A percentile compares a stretch with the other conserved stretches of the same genome.
phyloP scores from a whole-genome alignment of 1,284 basidiomycete species.

The Mrakiaceae sp. region DNA sequence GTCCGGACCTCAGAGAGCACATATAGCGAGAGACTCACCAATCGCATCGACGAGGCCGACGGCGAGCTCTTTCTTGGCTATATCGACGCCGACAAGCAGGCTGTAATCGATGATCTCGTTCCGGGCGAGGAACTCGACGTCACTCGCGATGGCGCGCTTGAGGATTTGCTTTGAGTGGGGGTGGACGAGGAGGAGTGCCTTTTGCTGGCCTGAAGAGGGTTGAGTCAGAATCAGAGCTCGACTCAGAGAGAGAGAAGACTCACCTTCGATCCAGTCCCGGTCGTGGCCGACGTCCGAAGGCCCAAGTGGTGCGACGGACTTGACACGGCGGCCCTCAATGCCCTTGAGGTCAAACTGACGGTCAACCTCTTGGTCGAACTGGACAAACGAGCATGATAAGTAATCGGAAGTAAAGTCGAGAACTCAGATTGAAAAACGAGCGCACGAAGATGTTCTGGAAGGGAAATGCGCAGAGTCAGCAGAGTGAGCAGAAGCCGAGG shows the following conservation, averaged over 20 bases:
- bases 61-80: constrained; percentile 50
- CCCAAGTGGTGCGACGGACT: constrained; percentile 38
- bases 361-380: constrained; percentile 48
- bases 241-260: constrained; percentile 17
- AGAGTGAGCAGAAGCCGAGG: too few relatives aligned
- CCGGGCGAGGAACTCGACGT: constrained; percentile 54
- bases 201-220: constrained; percentile 45
- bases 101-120: constrained; percentile 78
- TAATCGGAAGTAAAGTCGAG: too few relatives aligned
- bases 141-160: constrained; percentile 52
- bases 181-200: constrained; percentile 49
- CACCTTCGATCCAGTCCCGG: constrained; percentile 68
- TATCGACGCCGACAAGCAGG: constrained; percentile 46
- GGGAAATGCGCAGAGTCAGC: too few relatives aligned
- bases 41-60: constrained; percentile 71
- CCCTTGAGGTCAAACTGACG: constrained; percentile 70
- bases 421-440: too few relatives aligned
- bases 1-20: too few relatives aligned
- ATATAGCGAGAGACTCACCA: constrained; percentile 34
- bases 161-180: constrained; percentile 59
- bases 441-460: constrained; percentile 46
- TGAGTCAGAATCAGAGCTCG: background rate
- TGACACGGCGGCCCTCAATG: constrained; percentile 57
- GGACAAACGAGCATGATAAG: too few relatives aligned
- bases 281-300: constrained; percentile 34